Percentiles rank a stretch among this genome's conserved stretches.
These are phyloP conservation scores for Mycena sp. DNA, from an alignment of 1,284 basidiomycete genomes.

Conservation along the genomic window DNA sequence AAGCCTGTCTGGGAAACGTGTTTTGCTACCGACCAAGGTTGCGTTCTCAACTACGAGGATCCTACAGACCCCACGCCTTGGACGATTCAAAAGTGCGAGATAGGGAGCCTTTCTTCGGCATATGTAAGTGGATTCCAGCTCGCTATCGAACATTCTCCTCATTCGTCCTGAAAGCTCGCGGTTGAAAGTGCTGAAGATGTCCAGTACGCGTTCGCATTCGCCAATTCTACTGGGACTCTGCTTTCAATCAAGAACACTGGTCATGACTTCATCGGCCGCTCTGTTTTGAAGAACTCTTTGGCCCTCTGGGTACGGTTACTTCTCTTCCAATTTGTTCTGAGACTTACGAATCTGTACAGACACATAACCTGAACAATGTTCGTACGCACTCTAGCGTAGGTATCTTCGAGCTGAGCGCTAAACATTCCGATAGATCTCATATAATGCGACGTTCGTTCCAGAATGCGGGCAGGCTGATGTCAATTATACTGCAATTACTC, in stretches of 20 bases:
- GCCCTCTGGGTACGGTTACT: constrained; percentile 12
- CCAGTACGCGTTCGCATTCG: background rate
- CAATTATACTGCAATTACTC: constrained; percentile 13
- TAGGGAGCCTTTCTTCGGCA: constrained; percentile 16
- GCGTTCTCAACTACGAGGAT: constrained; percentile 14
- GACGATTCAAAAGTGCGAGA: constrained; percentile 15
- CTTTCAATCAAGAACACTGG: constrained; percentile 19
- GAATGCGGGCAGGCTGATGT: constrained; percentile 19
- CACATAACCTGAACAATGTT: constrained; percentile 22
- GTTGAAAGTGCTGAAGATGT: constrained; percentile 10
- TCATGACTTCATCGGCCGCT: constrained; percentile 20
- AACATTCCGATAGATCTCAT: constrained; percentile 15
- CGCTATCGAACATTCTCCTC: background rate
- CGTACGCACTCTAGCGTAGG: constrained; percentile 4
- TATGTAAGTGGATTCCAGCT: constrained; percentile 12
- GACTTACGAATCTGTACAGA: constrained; percentile 9
- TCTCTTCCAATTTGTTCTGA: background rate
- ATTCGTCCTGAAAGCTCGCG: constrained; percentile 6
- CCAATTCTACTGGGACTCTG: background rate
- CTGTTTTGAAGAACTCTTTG: constrained; percentile 6
- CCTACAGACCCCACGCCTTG: constrained; percentile 19
- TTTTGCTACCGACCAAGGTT: constrained; percentile 17
- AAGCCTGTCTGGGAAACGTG: constrained; percentile 19
- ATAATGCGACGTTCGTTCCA: constrained; percentile 16
- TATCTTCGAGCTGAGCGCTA: constrained; percentile 9